phyloP scores from a whole-genome alignment of 1,284 basidiomycete species.

The Austroboletus rostrupii region DNA sequence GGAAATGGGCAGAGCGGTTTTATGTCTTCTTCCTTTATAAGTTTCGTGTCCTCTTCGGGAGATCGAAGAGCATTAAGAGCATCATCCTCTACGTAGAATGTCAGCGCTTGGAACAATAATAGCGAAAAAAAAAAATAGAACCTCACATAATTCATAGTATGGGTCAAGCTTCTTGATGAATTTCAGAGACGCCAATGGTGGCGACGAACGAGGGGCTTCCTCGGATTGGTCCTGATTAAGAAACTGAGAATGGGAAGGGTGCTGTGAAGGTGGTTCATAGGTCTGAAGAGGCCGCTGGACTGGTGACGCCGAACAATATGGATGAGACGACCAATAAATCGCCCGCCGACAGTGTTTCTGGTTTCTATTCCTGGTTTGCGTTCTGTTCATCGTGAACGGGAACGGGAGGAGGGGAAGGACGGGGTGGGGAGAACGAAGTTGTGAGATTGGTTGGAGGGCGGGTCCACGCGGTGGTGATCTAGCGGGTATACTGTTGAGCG shows the following conservation, averaged over 20 bases:
- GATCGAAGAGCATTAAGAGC: slow-evolving; percentile 17
- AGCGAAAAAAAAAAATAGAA: background rate
- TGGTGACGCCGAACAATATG: background rate
- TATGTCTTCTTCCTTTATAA: slow-evolving; percentile 3
- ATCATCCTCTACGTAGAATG: slow-evolving; percentile 24
- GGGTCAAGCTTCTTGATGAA: slow-evolving; percentile 27
- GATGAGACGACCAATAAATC: background rate
- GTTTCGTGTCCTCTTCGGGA: slow-evolving; percentile 3
- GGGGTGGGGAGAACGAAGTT: slow-evolving; percentile 20
- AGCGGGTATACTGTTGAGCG: slow-evolving; percentile 12
- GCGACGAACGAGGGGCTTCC: background rate
- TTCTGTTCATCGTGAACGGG: background rate
- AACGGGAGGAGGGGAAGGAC: background rate
- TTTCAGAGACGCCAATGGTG: slow-evolving; percentile 9
- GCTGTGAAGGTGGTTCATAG: slow-evolving; percentile 24
- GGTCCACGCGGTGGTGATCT: slow-evolving; percentile 24
- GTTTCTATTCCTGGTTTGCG: background rate
- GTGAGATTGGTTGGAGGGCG: slow-evolving; percentile 15
- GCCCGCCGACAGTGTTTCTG: slow-evolving; percentile 5
- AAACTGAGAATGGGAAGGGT: slow-evolving; percentile 15
- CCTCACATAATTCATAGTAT: slow-evolving; percentile 27
- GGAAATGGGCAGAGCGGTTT: background rate
- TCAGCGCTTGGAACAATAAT: background rate
- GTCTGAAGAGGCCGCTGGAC: slow-evolving; percentile 17
- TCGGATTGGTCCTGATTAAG: background rate